phyloP scores from a whole-genome alignment of 2,329 filamentous ascomycete genomes.

The Ilyonectria destructans region DNA sequence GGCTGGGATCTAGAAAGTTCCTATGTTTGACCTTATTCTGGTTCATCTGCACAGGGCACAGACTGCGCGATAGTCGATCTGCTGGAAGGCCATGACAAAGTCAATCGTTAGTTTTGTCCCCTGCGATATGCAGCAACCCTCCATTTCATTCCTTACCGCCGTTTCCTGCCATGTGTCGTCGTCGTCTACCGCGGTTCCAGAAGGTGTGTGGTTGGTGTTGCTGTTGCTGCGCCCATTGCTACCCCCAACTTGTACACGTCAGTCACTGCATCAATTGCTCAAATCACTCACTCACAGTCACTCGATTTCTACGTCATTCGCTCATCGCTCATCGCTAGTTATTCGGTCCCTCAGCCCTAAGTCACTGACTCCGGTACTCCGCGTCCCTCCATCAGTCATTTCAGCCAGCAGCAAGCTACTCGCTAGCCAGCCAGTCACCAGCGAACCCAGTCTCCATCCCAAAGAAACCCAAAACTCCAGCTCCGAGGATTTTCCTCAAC shows the following conservation, averaged over 20 bases:
- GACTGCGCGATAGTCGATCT: not conserved
- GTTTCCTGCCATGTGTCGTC: not conserved
- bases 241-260: constrained; percentile 1
- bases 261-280: not conserved
- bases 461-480: not conserved
- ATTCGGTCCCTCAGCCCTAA: not conserved
- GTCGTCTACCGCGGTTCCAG: not conserved
- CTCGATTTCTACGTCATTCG: no score
- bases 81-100: constrained; percentile 2
- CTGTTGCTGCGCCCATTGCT: not conserved
- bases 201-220: not conserved
- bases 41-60: not conserved
- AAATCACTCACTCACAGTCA: not conserved
- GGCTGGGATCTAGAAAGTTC: not conserved
- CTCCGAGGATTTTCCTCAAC: no score
- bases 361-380: not conserved
- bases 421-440: not conserved
- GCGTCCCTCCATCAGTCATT: no score
- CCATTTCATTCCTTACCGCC: constrained; percentile 3
- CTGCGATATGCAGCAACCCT: not conserved
- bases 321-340: no score
- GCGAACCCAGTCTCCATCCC: not conserved
- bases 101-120: not conserved
- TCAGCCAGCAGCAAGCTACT: no score
- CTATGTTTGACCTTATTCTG: not conserved